A percentile compares a stretch with the other conserved stretches of the same genome.
Conservation (phyloP, 2,329 filamentous ascomycete genomes). For the Paracoccidioides lutzii region DNA sequence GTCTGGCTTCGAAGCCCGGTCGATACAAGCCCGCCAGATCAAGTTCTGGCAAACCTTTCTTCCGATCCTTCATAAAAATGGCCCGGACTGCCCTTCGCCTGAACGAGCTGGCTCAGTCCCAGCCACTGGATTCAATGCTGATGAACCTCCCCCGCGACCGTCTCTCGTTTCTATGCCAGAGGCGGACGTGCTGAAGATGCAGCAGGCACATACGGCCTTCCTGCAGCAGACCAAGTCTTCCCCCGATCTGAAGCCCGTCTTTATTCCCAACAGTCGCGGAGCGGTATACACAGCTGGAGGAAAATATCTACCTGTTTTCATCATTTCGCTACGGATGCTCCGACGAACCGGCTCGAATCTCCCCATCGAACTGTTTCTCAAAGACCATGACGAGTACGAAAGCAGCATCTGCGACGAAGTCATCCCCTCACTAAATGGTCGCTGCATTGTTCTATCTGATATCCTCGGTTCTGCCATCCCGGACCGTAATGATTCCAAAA, state of each 20-base stretch:
- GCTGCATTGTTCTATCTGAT: conserved; percentile 13
- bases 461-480: background rate
- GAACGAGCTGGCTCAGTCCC: conserved; percentile 15
- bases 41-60: conserved; percentile 25
- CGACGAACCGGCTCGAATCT: conserved; percentile 21
- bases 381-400: conserved; percentile 18
- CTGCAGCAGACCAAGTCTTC: conserved; percentile 17
- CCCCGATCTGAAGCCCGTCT: conserved; percentile 20
- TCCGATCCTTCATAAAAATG: conserved; percentile 18
- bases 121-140: conserved; percentile 18
- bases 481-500: background rate
- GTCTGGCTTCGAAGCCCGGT: background rate
- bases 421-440: conserved; percentile 20
- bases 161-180: conserved; percentile 20
- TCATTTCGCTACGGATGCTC: conserved; percentile 23
- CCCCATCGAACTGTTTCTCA: conserved; percentile 26
- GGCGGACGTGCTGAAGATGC: conserved; percentile 21
- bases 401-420: conserved; percentile 18
- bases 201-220: conserved; percentile 24
- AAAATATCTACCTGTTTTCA: conserved; percentile 19
- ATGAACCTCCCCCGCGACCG: conserved; percentile 16
- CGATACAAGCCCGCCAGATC: conserved; percentile 12
- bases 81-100: conserved; percentile 19
- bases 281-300: conserved; percentile 30
- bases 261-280: conserved; percentile 15